A percentile compares a stretch with the other conserved stretches of the same genome.
These are phyloP conservation scores for Toxicodendron radicans DNA, from an alignment of 345 rosid species.

Conservation along the genomic window DNA sequence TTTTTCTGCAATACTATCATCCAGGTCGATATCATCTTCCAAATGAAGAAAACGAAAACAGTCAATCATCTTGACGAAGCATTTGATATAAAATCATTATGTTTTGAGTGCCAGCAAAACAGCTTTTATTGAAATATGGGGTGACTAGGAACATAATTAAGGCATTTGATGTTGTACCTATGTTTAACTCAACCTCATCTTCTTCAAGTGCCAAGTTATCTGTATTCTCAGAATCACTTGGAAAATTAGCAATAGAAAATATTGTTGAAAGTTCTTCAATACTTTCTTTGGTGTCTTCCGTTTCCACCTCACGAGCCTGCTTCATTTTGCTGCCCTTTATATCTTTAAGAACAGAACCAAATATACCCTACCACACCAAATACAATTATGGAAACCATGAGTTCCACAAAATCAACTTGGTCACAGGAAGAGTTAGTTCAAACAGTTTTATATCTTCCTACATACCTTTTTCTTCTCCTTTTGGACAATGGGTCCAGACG, in stretches of 20 bases:
- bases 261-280: constrained; percentile 56
- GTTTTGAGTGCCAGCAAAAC: not conserved
- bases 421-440: constrained; percentile 10
- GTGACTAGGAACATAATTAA: not conserved
- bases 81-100: not conserved
- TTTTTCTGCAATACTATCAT: constrained; percentile 47
- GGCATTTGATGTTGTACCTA: constrained; percentile 38
- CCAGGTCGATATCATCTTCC: constrained; percentile 82
- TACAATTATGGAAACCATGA: constrained; percentile 8
- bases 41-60: constrained; percentile 2
- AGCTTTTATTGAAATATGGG: not conserved
- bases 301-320: constrained; percentile 48
- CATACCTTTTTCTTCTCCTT: constrained; percentile 83
- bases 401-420: not conserved
- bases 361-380: constrained; percentile 56
- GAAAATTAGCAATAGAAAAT: constrained; percentile 65
- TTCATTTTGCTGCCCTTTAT: constrained; percentile 55
- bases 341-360: constrained; percentile 78
- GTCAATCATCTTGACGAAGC: not conserved
- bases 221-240: constrained; percentile 31
- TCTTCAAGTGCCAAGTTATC: constrained; percentile 32
- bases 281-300: constrained; percentile 65
- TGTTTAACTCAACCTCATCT: constrained; percentile 52
- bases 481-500: constrained; percentile 32
- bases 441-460: not conserved